Conservation (phyloP, 345 rosid genomes). For the Salix caprea region DNA sequence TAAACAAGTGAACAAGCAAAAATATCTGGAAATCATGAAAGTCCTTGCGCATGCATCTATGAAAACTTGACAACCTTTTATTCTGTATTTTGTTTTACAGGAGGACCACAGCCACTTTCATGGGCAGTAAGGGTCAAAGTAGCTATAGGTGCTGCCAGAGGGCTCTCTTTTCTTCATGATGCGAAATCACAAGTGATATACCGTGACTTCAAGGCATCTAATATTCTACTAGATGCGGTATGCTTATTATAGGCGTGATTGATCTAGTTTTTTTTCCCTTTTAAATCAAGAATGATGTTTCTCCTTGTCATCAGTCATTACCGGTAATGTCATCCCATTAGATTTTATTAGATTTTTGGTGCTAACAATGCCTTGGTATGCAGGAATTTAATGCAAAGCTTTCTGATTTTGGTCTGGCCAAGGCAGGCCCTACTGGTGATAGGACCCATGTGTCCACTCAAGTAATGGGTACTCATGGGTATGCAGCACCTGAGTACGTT, state of each 20-base stretch:
- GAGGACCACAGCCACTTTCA: conserved; percentile 78
- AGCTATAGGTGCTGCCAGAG: conserved; percentile 86
- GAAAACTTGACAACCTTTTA: not conserved
- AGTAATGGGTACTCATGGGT: conserved; percentile 96
- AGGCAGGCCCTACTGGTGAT: conserved; percentile 98
- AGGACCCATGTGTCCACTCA: conserved; percentile 95
- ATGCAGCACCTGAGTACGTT: conserved; percentile 96
- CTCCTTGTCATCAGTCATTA: not conserved
- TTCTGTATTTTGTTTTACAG: conserved; percentile 33
- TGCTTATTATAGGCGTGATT: not conserved
- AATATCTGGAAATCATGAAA: not conserved
- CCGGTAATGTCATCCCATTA: not conserved
- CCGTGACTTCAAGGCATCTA: conserved; percentile 89
- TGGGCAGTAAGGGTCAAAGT: conserved; percentile 85
- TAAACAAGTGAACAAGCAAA: not conserved
- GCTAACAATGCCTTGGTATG: conserved; percentile 12
- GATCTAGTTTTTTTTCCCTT: not conserved
- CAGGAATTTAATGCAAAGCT: conserved; percentile 91
- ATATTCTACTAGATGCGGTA: conserved; percentile 85
- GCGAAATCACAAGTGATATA: conserved; percentile 86
- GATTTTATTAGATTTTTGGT: not conserved
- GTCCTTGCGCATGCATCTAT: not conserved
- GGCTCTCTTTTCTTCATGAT: conserved; percentile 87
- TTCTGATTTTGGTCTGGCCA: conserved; percentile 95
- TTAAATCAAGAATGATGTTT: not conserved